phyloP scores from a whole-genome alignment of 2,329 filamentous ascomycete genomes.

The Monilinia fructigena region DNA sequence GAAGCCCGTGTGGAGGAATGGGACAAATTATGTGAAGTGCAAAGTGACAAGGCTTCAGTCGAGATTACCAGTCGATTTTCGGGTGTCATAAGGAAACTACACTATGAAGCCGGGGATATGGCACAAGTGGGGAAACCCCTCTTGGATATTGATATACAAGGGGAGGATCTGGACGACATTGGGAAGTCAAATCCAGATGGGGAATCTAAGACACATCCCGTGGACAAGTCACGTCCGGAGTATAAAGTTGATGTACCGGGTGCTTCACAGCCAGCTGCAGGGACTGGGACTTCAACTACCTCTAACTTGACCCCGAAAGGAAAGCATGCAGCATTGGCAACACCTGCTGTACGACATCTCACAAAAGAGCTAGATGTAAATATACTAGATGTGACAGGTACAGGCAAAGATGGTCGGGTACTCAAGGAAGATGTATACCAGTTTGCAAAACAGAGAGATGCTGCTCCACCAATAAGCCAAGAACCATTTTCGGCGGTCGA shows the following conservation, averaged over 20 bases:
- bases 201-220: conserved; percentile 26
- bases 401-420: conserved; percentile 86
- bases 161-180: conserved; percentile 55
- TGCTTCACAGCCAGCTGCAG: conserved; percentile 9
- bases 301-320: conserved; percentile 41
- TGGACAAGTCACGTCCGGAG: neutral
- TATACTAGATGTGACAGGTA: conserved; percentile 76
- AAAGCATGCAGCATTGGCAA: conserved; percentile 75
- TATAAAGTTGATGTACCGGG: conserved; percentile 17
- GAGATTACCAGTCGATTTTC: conserved; percentile 96
- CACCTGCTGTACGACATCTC: conserved; percentile 86
- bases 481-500: conserved; percentile 25
- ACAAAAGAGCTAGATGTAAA: conserved; percentile 76
- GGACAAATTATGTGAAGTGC: conserved; percentile 95
- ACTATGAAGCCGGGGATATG: conserved; percentile 96
- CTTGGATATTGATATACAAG: conserved; percentile 91
- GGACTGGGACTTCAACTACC: neutral
- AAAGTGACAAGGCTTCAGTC: conserved; percentile 89
- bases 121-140: conserved; percentile 92
- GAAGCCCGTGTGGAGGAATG: conserved; percentile 96
- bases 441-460: conserved; percentile 58
- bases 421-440: conserved; percentile 87
- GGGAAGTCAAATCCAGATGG: conserved; percentile 37
- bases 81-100: conserved; percentile 91
- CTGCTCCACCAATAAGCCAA: conserved; percentile 35